A percentile compares a stretch with the other conserved stretches of the same genome.
phyloP scores from a whole-genome alignment of 1,139 yeast genomes.

The Saccharomyces pastorianus region DNA sequence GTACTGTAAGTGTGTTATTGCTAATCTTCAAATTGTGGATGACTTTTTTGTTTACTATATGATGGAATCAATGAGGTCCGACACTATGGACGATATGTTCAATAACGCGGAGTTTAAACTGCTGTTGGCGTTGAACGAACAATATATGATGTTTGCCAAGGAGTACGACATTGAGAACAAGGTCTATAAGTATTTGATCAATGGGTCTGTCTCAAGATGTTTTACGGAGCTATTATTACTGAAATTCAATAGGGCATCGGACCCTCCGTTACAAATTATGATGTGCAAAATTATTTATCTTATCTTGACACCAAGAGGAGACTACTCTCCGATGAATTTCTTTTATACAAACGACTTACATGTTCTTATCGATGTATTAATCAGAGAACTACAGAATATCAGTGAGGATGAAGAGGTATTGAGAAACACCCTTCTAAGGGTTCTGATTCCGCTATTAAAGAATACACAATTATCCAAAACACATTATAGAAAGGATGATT shows the following conservation, averaged over 20 bases:
- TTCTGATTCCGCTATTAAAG: constrained; percentile 60
- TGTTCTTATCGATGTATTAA: constrained; percentile 76
- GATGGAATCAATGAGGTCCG: constrained; percentile 36
- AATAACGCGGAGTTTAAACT: constrained; percentile 68
- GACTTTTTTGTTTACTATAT: constrained; percentile 43
- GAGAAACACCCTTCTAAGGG: constrained; percentile 69
- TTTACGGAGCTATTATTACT: constrained; percentile 50
- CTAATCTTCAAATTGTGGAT: constrained; percentile 43
- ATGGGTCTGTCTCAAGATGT: constrained; percentile 35
- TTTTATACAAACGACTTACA: constrained; percentile 78
- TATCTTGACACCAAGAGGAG: constrained; percentile 60
- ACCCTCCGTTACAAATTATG: constrained; percentile 64
- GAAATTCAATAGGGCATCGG: constrained; percentile 66
- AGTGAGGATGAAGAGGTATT: constrained; percentile 54
- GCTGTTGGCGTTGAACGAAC: constrained; percentile 73
- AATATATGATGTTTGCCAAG: constrained; percentile 60
- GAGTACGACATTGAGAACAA: constrained; percentile 37
- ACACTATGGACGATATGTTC: constrained; percentile 52
- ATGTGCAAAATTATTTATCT: constrained; percentile 71
- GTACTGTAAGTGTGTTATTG: constrained; percentile 37
- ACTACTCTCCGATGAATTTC: constrained; percentile 47
- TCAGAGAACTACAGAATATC: constrained; percentile 68
- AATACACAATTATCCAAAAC: constrained; percentile 55
- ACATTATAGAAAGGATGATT: constrained; percentile 51
- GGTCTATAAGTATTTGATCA: constrained; percentile 42